phyloP scores from a whole-genome alignment of 2,329 filamentous ascomycete genomes.

The Colletotrichum tabaci region DNA sequence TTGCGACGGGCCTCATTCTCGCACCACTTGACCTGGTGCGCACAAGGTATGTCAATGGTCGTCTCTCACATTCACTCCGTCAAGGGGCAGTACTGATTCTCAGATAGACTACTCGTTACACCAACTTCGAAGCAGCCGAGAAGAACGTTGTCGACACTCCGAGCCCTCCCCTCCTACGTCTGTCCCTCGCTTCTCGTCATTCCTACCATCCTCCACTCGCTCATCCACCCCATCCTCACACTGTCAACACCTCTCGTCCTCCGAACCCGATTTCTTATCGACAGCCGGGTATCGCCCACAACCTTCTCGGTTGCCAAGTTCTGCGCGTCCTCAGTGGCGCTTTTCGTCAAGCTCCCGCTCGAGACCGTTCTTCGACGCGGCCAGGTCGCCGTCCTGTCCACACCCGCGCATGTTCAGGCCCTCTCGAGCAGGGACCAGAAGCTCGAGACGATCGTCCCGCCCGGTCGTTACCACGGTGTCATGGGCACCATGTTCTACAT shows the following conservation, averaged over 20 bases:
- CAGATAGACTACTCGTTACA: slow-evolving; percentile 81
- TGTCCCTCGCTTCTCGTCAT: slow-evolving; percentile 80
- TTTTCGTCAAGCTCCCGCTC: slow-evolving; percentile 89
- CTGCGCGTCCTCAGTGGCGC: slow-evolving; percentile 81
- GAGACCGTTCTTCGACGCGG: slow-evolving; percentile 93
- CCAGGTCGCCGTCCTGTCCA: slow-evolving; percentile 81
- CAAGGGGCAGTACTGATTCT: slow-evolving; percentile 47
- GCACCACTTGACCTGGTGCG: slow-evolving; percentile 92
- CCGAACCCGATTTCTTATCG: slow-evolving; percentile 86
- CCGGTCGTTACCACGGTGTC: slow-evolving; percentile 87
- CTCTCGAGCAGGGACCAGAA: slow-evolving; percentile 58
- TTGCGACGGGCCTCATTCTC: slow-evolving; percentile 83
- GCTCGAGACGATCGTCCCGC: slow-evolving; percentile 82
- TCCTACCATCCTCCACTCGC: slow-evolving; percentile 89
- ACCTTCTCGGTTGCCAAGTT: slow-evolving; percentile 89
- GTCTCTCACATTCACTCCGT: not conserved
- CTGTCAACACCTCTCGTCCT: slow-evolving; percentile 88
- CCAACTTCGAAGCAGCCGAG: slow-evolving; percentile 82
- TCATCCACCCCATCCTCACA: slow-evolving; percentile 86
- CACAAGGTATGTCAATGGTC: slow-evolving; percentile 70
- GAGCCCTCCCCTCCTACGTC: slow-evolving; percentile 82
- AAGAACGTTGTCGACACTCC: slow-evolving; percentile 83
- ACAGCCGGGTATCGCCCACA: slow-evolving; percentile 84
- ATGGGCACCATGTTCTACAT: slow-evolving; percentile 94
- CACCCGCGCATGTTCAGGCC: slow-evolving; percentile 65